These are phyloP conservation scores for Galerina sulciceps DNA, from an alignment of 768 basidiomycete species.

Conservation along the genomic window DNA sequence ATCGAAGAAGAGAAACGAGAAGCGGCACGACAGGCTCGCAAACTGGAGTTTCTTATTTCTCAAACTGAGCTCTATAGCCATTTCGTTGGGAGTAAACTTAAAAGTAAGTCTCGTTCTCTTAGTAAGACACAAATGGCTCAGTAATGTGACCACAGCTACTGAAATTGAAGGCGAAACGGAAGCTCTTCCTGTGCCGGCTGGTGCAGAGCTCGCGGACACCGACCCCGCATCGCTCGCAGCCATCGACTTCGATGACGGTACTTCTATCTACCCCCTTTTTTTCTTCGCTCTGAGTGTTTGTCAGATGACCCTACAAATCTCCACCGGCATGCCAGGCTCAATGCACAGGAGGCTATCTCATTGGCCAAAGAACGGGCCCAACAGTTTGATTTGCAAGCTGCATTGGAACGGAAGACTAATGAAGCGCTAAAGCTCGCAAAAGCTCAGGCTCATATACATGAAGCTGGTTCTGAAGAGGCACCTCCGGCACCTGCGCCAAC, in stretches of 20 bases:
- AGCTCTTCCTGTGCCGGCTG: slow-evolving; percentile 48
- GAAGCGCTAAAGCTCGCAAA: slow-evolving; percentile 76
- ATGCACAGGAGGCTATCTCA: slow-evolving; percentile 87
- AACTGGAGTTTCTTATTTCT: slow-evolving; percentile 97
- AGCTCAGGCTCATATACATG: slow-evolving; percentile 48
- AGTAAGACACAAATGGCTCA: slow-evolving; percentile 9
- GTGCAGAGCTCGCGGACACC: slow-evolving; percentile 60
- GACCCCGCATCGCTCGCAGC: slow-evolving; percentile 62
- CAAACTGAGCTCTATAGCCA: slow-evolving; percentile 99
- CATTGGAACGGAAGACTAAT: slow-evolving; percentile 78
- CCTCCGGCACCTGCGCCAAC: slow-evolving; percentile 26
- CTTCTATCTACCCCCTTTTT: slow-evolving; percentile 21
- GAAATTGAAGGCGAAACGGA: slow-evolving; percentile 71
- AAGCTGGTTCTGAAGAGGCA: slow-evolving; percentile 45
- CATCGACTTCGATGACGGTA: slow-evolving; percentile 92
- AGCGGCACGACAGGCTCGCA: slow-evolving; percentile 90
- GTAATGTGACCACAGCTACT: slow-evolving; percentile 53
- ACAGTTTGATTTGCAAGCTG: slow-evolving; percentile 85
- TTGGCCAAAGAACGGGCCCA: slow-evolving; percentile 79
- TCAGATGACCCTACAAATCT: slow-evolving; percentile 89
- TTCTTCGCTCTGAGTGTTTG: not conserved
- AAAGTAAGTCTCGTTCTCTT: slow-evolving; percentile 56
- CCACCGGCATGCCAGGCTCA: slow-evolving; percentile 81
- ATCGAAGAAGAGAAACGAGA: slow-evolving; percentile 94
- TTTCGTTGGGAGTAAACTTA: slow-evolving; percentile 97